Percentiles rank a stretch among this genome's conserved stretches.
Evolutionary conservation across 1,139 yeast species (phyloP).

Genomic region (Diutina scorzettiae): DNA sequence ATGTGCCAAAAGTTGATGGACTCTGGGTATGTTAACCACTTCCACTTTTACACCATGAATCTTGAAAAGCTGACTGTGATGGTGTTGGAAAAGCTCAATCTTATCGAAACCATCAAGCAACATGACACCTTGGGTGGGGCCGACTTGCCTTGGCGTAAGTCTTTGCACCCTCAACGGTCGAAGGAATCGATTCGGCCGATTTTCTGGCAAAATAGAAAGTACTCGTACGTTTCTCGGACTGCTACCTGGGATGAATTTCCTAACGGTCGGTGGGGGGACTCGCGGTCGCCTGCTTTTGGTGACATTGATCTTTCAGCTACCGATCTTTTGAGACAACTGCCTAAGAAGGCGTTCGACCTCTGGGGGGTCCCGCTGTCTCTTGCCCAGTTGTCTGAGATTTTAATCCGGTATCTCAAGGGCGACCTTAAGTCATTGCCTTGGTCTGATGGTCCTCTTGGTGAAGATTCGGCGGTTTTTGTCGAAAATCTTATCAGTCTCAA

Average conservation of each 20-base stretch:
- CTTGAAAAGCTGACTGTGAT: slow-evolving; percentile 82
- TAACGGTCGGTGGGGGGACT: slow-evolving; percentile 92
- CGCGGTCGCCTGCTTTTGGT: slow-evolving; percentile 89
- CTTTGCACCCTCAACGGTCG: slow-evolving; percentile 69
- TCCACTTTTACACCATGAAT: slow-evolving; percentile 95
- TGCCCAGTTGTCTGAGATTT: slow-evolving; percentile 48
- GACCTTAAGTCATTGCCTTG: slow-evolving; percentile 74
- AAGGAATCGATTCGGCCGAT: slow-evolving; percentile 87
- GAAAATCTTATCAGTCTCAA: slow-evolving; percentile 51
- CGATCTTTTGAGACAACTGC: slow-evolving; percentile 68
- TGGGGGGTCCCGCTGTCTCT: slow-evolving; percentile 74
- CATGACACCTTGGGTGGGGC: slow-evolving; percentile 29
- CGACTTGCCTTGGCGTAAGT: slow-evolving; percentile 79
- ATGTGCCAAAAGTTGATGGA: slow-evolving; percentile 69
- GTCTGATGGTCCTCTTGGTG: slow-evolving; percentile 84
- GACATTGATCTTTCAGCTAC: slow-evolving; percentile 74
- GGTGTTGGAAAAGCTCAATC: slow-evolving; percentile 65
- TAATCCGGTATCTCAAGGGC: slow-evolving; percentile 57
- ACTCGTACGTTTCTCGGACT: slow-evolving; percentile 81
- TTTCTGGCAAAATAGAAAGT: slow-evolving; percentile 92
- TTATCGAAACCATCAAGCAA: slow-evolving; percentile 35
- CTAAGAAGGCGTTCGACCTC: slow-evolving; percentile 63
- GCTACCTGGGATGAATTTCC: slow-evolving; percentile 94
- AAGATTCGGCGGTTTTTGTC: slow-evolving; percentile 59
- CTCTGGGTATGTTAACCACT: slow-evolving; percentile 67